Evolutionary conservation across 2,329 filamentous ascomycete species (phyloP).

Genomic region (Nemania sp.): DNA sequence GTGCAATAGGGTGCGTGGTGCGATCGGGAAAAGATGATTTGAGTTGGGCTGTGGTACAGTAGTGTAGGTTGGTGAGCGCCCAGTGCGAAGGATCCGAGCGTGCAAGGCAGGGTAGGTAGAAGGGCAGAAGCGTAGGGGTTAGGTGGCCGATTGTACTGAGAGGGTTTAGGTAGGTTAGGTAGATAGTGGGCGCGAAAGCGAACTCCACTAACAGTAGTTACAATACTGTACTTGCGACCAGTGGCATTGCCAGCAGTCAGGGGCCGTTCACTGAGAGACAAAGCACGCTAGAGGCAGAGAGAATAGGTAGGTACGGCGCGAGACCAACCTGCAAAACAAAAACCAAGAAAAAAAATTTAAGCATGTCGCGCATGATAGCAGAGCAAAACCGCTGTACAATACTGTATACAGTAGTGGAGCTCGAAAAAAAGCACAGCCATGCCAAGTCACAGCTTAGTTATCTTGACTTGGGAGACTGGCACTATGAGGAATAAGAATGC

Average conservation of each 20-base stretch:
- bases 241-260: conserved; percentile 14
- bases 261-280: conserved; percentile 27
- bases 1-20: conserved; percentile 44
- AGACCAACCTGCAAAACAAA: conserved; percentile 26
- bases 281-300: conserved; percentile 28
- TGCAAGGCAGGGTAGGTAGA: not conserved
- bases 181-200: conserved; percentile 11
- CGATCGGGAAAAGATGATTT: conserved; percentile 49
- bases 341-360: conserved; percentile 28
- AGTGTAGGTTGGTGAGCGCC: conserved; percentile 28
- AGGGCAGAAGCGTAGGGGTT: conserved; percentile 8
- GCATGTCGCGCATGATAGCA: conserved; percentile 30
- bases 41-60: conserved; percentile 45
- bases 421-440: conserved; percentile 23
- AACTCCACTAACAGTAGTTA: conserved; percentile 26
- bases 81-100: conserved; percentile 28
- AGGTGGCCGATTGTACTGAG: conserved; percentile 6
- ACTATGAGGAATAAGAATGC: conserved; percentile 16
- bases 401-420: conserved; percentile 18
- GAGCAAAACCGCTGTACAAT: conserved; percentile 14
- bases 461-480: conserved; percentile 18
- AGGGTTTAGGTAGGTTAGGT: not conserved
- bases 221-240: conserved; percentile 13
- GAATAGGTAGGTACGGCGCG: conserved; percentile 10
- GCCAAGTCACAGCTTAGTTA: conserved; percentile 25